Percentiles rank a stretch among this genome's conserved stretches.
Evolutionary conservation across 148 eudicot species (phyloP).

Genomic region (Amaranthus cruentus): DNA sequence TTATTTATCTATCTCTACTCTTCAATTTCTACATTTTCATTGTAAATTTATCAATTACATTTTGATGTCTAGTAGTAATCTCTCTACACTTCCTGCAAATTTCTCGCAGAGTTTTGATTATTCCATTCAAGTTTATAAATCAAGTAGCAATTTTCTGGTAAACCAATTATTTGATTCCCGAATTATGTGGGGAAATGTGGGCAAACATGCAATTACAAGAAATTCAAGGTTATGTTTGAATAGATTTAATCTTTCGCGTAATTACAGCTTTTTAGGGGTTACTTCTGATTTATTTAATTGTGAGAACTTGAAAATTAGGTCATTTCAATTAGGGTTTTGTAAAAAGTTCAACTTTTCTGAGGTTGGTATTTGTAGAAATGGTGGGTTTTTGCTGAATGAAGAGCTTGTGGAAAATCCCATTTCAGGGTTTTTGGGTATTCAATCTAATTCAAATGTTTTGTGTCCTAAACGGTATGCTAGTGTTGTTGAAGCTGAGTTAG

Average conservation of each 20-base stretch:
- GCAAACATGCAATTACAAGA: slow-evolving; percentile 36
- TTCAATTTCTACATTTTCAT: slow-evolving; percentile 7
- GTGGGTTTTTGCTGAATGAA: slow-evolving; percentile 27
- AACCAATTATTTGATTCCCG: slow-evolving; percentile 25
- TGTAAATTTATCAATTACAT: slow-evolving; percentile 8
- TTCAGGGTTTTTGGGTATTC: slow-evolving; percentile 27
- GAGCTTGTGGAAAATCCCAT: slow-evolving; percentile 28
- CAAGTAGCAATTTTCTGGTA: slow-evolving; percentile 13
- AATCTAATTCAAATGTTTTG: slow-evolving; percentile 28
- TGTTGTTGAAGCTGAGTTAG: slow-evolving; percentile 58
- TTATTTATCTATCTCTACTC: background rate
- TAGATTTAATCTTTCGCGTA: slow-evolving; percentile 23
- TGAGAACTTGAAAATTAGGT: slow-evolving; percentile 28
- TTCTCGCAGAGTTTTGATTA: slow-evolving; percentile 19
- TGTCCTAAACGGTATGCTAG: slow-evolving; percentile 53
- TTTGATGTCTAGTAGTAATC: slow-evolving; percentile 50
- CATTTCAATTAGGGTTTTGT: slow-evolving; percentile 24
- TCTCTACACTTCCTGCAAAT: slow-evolving; percentile 35
- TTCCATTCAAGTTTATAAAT: slow-evolving; percentile 23
- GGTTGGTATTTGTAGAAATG: slow-evolving; percentile 36
- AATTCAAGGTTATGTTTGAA: slow-evolving; percentile 22
- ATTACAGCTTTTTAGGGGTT: slow-evolving; percentile 41
- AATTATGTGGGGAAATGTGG: slow-evolving; percentile 63
- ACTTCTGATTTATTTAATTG: slow-evolving; percentile 25
- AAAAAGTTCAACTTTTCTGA: slow-evolving; percentile 29